These are phyloP conservation scores for Paecilomyces fulvus DNA, from an alignment of 2,329 filamentous ascomycete genomes.

Conservation along the genomic window DNA sequence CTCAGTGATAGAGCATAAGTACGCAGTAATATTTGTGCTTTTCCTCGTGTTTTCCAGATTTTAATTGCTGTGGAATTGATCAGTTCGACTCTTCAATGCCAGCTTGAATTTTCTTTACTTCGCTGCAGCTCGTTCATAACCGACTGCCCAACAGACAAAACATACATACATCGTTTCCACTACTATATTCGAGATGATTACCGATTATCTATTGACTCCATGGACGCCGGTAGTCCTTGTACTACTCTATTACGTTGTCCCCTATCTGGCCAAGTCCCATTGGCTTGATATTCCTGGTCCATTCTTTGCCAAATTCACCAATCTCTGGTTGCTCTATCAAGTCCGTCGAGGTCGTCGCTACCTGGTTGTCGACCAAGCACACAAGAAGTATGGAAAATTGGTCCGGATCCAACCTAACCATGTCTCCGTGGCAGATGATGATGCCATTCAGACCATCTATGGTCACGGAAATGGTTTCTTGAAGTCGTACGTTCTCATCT, in stretches of 20 bases:
- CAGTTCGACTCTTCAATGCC: background rate
- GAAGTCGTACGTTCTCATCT: constrained; percentile 51
- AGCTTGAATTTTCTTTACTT: background rate
- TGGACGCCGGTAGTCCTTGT: constrained; percentile 41
- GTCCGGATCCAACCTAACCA: constrained; percentile 80
- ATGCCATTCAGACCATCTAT: constrained; percentile 69
- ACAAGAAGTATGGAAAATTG: constrained; percentile 69
- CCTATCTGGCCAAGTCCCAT: constrained; percentile 48
- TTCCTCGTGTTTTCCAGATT: background rate
- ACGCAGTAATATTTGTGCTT: background rate
- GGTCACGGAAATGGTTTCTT: constrained; percentile 70
- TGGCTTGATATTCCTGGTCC: constrained; percentile 46
- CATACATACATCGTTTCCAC: background rate
- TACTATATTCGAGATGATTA: constrained; percentile 15
- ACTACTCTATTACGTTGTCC: constrained; percentile 48
- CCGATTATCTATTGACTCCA: constrained; percentile 22
- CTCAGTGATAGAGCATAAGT: background rate
- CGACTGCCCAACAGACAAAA: background rate
- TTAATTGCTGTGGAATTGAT: background rate
- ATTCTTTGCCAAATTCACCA: constrained; percentile 56
- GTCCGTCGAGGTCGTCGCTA: constrained; percentile 59
- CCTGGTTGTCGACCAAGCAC: constrained; percentile 57
- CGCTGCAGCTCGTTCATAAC: background rate
- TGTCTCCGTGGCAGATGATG: constrained; percentile 69
- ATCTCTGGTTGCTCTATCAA: constrained; percentile 68